Evolutionary conservation across 2,329 filamentous ascomycete genomes (phyloP), one percentile per base, ranked within the genome.

Genomic region (Ophiostoma sp.): DNA sequence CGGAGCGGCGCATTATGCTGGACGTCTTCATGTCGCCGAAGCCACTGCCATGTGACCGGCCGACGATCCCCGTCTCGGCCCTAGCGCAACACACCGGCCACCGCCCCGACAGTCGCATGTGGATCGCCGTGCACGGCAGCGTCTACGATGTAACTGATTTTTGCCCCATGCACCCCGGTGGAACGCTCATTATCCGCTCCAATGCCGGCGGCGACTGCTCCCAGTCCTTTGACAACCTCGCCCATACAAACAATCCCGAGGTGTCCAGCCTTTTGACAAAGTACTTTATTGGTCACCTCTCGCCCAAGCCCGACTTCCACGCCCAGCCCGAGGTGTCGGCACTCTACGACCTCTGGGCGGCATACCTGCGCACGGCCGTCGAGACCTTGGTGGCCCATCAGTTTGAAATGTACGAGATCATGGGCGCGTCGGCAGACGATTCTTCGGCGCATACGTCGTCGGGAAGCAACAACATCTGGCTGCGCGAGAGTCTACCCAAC

Each of bases 21-120:
- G 83, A 85, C 69, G 82, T 85, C 55, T 85, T 85, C 74, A 85
- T 85, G 83, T 81, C 82, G 0, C 83, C 83, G 1, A 82, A 81
- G 68, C 79, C 83, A 0, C 78, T 85, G 1, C 80, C 82, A 0
- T 83, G 80, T 73, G 81, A 84, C 62, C 76, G 80, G 0, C 81
- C 82, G 0, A 82, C 80, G 0, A 84, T 85, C 18, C 78, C 82
- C 0, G 74, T 83, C 3, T 83, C 83, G 0, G 77, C 81, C 69
- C 76, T 85, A 5, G 81, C 83, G 7, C 73, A 77, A 2, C 79
- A 85, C 66, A 85, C 83, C 0, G 83, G 83, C 0, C 83, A 85
- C 68, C 76, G 80, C 0, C 78, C 79, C 4, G 79, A 77, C 4
- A 77, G 77, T 4, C 76, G 79, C 5, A 81, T 83, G 74, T 84